These are phyloP conservation scores for Fagus crenata DNA, from an alignment of 306 rosid genomes.

Conservation along the genomic window DNA sequence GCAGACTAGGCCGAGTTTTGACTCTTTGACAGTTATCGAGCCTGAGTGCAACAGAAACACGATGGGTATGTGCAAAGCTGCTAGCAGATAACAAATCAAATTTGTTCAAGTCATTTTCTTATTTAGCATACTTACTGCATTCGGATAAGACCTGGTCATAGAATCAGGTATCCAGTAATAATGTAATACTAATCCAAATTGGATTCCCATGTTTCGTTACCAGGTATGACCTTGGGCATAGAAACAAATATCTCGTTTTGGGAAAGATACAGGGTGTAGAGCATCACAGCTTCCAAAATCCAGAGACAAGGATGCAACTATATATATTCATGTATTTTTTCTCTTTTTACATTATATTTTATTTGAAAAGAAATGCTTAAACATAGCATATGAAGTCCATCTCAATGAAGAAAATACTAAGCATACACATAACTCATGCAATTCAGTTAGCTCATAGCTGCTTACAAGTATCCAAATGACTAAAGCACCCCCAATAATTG, in stretches of 20 bases:
- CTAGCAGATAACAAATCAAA: not conserved
- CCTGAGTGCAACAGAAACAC: not conserved
- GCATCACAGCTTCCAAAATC: not conserved
- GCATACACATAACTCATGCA: not conserved
- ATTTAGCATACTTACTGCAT: not conserved
- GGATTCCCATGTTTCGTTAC: not conserved
- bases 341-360: not conserved
- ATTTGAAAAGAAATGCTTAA: not conserved
- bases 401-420: too few species aligned
- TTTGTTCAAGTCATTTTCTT: not conserved
- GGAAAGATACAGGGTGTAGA: not conserved
- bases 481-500: not conserved
- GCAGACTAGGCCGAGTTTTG: not conserved
- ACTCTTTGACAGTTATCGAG: not conserved
- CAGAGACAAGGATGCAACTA: not conserved
- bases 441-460: not conserved
- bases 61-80: not conserved
- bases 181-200: not conserved
- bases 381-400: not conserved
- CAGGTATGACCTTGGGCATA: not conserved
- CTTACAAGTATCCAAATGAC: not conserved
- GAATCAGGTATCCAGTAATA: not conserved
- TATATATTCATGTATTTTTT: not conserved
- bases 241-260: not conserved
- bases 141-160: not conserved